Evolutionary conservation across 2,329 filamentous ascomycete genomes (phyloP).

Genomic region (Trichoderma lentiforme): DNA sequence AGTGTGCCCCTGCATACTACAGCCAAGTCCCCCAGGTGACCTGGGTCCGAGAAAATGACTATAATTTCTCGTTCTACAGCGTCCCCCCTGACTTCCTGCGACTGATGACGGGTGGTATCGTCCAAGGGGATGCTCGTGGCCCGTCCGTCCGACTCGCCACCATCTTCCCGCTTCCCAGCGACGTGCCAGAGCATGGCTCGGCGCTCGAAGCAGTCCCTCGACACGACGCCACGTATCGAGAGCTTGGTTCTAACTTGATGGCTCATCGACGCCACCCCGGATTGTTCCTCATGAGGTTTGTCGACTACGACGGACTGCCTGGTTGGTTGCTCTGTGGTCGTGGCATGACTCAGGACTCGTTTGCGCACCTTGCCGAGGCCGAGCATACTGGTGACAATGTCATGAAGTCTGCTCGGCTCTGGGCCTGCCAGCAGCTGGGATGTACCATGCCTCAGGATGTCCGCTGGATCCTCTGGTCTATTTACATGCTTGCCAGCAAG

Average conservation of each 20-base stretch:
- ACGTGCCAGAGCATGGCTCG: neutral
- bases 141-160: neutral
- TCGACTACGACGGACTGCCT: constrained; percentile 26
- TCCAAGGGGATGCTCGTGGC: neutral
- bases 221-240: constrained; percentile 26
- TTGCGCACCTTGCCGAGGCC: constrained; percentile 23
- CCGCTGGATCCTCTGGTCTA: constrained; percentile 31
- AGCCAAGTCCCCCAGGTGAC: constrained; percentile 7
- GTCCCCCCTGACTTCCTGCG: neutral
- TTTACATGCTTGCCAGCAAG: constrained; percentile 32
- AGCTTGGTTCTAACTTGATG: constrained; percentile 23
- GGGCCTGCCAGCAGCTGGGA: constrained; percentile 32
- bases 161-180: neutral
- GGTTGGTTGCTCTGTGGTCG: constrained; percentile 33
- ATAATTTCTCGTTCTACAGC: neutral
- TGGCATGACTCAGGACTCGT: constrained; percentile 22
- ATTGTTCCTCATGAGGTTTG: constrained; percentile 28
- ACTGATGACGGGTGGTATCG: neutral
- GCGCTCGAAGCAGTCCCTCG: constrained; percentile 21
- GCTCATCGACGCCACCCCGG: constrained; percentile 23
- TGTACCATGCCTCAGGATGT: constrained; percentile 27
- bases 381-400: constrained; percentile 25
- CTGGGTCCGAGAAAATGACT: constrained; percentile 27
- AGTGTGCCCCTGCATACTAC: constrained; percentile 33
- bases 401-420: constrained; percentile 30